Evolutionary conservation across 805 yeast species (phyloP).

Genomic region (Metschnikowia koreensis): DNA sequence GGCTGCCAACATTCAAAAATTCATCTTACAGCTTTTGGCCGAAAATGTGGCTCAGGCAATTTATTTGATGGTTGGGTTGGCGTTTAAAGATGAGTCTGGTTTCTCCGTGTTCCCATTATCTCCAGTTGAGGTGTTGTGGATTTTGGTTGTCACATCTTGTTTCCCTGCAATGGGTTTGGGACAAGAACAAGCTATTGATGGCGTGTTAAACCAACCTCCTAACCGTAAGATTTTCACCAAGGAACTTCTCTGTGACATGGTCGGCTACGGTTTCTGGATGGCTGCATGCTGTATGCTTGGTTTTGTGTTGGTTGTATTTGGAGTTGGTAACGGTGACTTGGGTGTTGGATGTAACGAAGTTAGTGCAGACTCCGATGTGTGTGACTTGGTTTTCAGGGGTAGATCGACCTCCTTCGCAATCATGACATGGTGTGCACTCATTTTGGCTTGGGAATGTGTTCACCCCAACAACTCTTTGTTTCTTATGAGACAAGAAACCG

Average conservation of each 20-base stretch:
- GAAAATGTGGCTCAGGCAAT: conserved; percentile 50
- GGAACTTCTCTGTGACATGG: conserved; percentile 42
- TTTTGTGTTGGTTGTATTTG: conserved; percentile 37
- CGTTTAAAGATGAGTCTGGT: conserved; percentile 59
- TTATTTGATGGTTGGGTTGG: conserved; percentile 69
- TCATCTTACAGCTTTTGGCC: conserved; percentile 22
- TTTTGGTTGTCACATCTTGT: conserved; percentile 22
- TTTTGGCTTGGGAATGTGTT: conserved; percentile 42
- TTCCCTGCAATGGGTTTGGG: conserved; percentile 26
- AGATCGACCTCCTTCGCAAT: conserved; percentile 39
- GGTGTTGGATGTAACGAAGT: conserved; percentile 37
- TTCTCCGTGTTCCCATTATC: conserved; percentile 79
- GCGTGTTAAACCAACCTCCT: conserved; percentile 38
- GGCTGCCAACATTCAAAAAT: conserved; percentile 23
- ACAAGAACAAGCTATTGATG: conserved; percentile 40
- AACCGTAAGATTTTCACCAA: conserved; percentile 37
- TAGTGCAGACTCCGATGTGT: conserved; percentile 17
- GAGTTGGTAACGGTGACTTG: conserved; percentile 38
- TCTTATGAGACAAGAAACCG: conserved; percentile 37
- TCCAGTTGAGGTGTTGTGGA: conserved; percentile 29
- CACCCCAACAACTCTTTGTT: conserved; percentile 37
- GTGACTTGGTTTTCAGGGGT: conserved; percentile 37
- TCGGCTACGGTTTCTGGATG: conserved; percentile 42
- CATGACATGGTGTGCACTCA: conserved; percentile 42
- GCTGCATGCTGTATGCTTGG: conserved; percentile 39